Percentiles rank a stretch among this genome's conserved stretches.
Conservation (phyloP, 2,329 filamentous ascomycete genomes). For the Phialemoniopsis sp. region DNA sequence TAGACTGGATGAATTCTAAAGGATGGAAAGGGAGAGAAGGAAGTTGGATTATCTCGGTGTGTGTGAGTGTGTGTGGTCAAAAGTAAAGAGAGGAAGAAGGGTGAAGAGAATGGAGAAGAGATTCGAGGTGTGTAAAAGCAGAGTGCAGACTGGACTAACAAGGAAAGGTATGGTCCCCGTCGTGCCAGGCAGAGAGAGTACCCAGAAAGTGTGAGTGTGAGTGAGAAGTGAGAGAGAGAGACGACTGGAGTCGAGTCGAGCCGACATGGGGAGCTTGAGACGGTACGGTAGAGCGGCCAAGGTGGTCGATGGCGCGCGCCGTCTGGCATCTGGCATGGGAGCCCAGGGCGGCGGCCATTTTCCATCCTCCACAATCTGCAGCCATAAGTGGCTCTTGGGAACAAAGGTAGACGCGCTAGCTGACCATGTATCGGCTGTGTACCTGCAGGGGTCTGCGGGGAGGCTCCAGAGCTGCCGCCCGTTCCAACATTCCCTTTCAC, state of each 20-base stretch:
- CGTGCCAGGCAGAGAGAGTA: too few species aligned
- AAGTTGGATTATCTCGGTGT: too few species aligned
- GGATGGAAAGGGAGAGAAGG: too few species aligned
- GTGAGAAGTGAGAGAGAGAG: too few species aligned
- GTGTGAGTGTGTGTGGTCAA: too few species aligned
- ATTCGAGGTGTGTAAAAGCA: neutral
- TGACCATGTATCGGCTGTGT: neutral
- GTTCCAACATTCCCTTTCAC: too few species aligned
- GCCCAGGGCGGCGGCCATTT: slow-evolving; percentile 2
- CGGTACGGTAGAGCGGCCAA: too few species aligned
- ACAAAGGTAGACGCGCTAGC: neutral
- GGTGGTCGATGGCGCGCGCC: slow-evolving; percentile 1
- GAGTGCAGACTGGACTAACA: slow-evolving; percentile 4
- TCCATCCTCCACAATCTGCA: slow-evolving; percentile 3
- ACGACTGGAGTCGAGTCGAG: too few species aligned
- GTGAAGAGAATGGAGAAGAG: neutral
- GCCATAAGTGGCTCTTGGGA: neutral
- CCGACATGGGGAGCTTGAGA: too few species aligned
- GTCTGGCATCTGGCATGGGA: slow-evolving; percentile 3
- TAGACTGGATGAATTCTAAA: too few species aligned
- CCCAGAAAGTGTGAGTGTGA: too few species aligned
- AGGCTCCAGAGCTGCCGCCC: too few species aligned
- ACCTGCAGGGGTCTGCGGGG: slow-evolving; percentile 1
- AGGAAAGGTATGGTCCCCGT: slow-evolving; percentile 1
- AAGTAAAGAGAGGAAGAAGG: neutral